Evolutionary conservation across 2,329 filamentous ascomycete genomes (phyloP).

Genomic region (Ceratocystis ficicola): DNA sequence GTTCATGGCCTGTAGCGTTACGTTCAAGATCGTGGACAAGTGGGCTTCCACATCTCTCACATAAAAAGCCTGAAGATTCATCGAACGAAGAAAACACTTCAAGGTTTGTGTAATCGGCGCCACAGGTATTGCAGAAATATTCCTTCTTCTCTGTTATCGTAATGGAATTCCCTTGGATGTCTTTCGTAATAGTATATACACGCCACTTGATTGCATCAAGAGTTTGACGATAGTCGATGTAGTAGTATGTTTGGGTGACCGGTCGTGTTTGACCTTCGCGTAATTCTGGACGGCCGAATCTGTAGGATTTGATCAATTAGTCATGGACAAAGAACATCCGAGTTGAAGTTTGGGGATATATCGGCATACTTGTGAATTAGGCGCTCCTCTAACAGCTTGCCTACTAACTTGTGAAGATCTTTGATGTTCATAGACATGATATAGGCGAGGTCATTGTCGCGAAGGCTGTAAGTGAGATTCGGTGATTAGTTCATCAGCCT

Average conservation of each 20-base stretch:
- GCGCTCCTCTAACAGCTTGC: conserved; percentile 71
- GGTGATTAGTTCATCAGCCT: conserved; percentile 50
- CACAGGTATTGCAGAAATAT: conserved; percentile 71
- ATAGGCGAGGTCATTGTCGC: conserved; percentile 77
- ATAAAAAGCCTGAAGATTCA: conserved; percentile 57
- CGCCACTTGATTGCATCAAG: conserved; percentile 96
- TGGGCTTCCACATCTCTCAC: conserved; percentile 59
- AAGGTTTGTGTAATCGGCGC: conserved; percentile 75
- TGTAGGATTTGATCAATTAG: neutral
- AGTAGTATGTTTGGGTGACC: conserved; percentile 86
- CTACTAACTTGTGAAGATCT: conserved; percentile 80
- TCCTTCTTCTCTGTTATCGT: conserved; percentile 82
- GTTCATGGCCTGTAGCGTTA: conserved; percentile 57
- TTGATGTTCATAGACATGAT: conserved; percentile 84
- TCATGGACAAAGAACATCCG: conserved; percentile 30
- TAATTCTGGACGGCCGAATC: conserved; percentile 48
- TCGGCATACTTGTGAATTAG: conserved; percentile 43
- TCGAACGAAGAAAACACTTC: conserved; percentile 73
- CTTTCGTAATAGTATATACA: conserved; percentile 75
- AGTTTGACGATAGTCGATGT: conserved; percentile 85
- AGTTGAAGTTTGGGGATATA: conserved; percentile 39
- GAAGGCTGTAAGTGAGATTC: conserved; percentile 64
- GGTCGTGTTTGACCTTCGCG: conserved; percentile 71
- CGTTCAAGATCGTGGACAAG: conserved; percentile 56
- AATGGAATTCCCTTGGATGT: conserved; percentile 71